A percentile compares a stretch with the other conserved stretches of the same genome.
Conservation (phyloP, 345 rosid genomes). For the Noccaea caerulescens region DNA sequence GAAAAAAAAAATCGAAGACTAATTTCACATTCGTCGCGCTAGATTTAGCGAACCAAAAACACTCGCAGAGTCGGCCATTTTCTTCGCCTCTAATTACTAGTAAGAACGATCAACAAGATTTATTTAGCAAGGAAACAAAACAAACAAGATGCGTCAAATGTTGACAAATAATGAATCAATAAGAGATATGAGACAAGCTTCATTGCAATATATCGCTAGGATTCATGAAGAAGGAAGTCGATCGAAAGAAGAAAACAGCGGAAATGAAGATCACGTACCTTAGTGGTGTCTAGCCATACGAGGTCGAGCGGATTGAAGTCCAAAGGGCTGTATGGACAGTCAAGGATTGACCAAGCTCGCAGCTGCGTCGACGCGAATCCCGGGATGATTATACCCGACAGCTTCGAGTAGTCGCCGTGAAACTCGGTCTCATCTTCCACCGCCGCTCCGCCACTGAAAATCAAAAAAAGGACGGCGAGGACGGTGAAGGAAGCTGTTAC, state of each 20-base stretch:
- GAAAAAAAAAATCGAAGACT: background rate
- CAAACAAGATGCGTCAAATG: slow-evolving; percentile 2
- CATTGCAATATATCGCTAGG: slow-evolving; percentile 3
- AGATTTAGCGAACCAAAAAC: slow-evolving; percentile 6
- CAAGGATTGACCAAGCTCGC: slow-evolving; percentile 97
- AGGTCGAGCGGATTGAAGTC: slow-evolving; percentile 98
- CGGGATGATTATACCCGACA: slow-evolving; percentile 95
- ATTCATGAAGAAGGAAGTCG: slow-evolving; percentile 18
- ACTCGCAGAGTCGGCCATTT: slow-evolving; percentile 14
- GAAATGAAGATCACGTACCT: slow-evolving; percentile 52
- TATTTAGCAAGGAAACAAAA: background rate
- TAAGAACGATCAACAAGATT: background rate
- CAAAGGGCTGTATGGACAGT: slow-evolving; percentile 94
- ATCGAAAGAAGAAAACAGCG: slow-evolving; percentile 11
- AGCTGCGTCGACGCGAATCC: slow-evolving; percentile 99
- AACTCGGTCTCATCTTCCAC: slow-evolving; percentile 50
- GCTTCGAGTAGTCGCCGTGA: slow-evolving; percentile 65
- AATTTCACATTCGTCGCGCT: background rate
- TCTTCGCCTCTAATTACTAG: slow-evolving; percentile 1
- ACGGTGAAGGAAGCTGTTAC: slow-evolving; percentile 24
- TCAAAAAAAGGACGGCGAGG: slow-evolving; percentile 18
- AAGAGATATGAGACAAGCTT: background rate
- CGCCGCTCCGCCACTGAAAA: slow-evolving; percentile 24
- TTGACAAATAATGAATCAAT: slow-evolving; percentile 3
- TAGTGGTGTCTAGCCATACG: slow-evolving; percentile 97